A percentile compares a stretch with the other conserved stretches of the same genome.
Conservation (phyloP, 148 eudicot genomes). For the Limonium bicolor region DNA sequence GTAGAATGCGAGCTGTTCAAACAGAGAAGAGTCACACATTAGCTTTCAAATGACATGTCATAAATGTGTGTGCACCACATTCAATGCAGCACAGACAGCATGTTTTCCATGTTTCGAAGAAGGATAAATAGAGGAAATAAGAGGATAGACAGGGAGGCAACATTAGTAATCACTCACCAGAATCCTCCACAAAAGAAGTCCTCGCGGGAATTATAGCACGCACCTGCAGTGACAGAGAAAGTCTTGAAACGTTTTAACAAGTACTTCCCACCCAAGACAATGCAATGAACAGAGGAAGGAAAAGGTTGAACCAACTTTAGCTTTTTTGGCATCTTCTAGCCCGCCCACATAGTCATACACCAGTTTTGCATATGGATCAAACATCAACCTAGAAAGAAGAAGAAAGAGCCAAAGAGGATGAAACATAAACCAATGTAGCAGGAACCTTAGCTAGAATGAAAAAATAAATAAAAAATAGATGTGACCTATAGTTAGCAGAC, state of each 20-base stretch:
- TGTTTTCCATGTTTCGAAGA: no score
- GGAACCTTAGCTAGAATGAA: no score
- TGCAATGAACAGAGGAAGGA: background rate
- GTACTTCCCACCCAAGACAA: no score
- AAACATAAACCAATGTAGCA: no score
- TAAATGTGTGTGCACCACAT: no score
- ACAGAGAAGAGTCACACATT: no score
- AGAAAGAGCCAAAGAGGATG: no score
- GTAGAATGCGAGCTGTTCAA: conserved; percentile 76
- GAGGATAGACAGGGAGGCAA: background rate
- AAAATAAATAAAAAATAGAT: no score
- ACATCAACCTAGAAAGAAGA: conserved; percentile 49
- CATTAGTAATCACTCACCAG: conserved; percentile 35
- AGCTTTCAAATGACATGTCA: no score
- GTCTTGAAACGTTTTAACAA: background rate
- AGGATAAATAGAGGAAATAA: background rate
- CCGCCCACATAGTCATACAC: conserved; percentile 79
- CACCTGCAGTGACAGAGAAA: conserved; percentile 22
- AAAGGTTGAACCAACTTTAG: conserved; percentile 48
- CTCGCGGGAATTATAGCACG: conserved; percentile 56
- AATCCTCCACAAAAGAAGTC: conserved; percentile 55
- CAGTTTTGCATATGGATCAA: conserved; percentile 67
- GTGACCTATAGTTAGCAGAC: no score
- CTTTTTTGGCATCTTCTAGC: conserved; percentile 54
- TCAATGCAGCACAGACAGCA: no score